A percentile compares a stretch with the other conserved stretches of the same genome.
phyloP scores from a whole-genome alignment of 1,284 basidiomycete species.

The Puccinia hordei region DNA sequence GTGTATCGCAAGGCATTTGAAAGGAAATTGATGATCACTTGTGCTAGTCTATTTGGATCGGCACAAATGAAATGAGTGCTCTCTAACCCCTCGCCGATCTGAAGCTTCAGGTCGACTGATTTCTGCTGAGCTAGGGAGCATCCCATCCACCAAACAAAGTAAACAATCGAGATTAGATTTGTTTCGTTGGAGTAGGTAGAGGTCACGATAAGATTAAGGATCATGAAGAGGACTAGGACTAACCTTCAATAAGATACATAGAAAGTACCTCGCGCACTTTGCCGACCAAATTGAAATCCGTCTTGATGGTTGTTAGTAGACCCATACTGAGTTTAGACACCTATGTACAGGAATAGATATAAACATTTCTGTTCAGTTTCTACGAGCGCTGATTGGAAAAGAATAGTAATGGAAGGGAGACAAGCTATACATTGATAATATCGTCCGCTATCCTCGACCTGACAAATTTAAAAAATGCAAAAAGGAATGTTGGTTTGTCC shows the following conservation, averaged over 20 bases:
- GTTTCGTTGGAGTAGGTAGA: neutral
- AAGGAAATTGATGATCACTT: constrained; percentile 48
- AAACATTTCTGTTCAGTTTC: neutral
- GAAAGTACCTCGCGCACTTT: constrained; percentile 44
- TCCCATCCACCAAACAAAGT: neutral
- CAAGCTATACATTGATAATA: constrained; percentile 35
- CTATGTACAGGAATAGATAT: neutral
- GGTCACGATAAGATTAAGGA: neutral
- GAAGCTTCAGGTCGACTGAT: constrained; percentile 32
- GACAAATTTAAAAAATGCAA: neutral
- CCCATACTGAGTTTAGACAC: constrained; percentile 50
- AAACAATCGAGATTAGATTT: neutral
- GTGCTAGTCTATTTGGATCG: constrained; percentile 46
- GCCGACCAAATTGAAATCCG: constrained; percentile 34
- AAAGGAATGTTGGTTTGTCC: neutral
- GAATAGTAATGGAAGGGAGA: neutral
- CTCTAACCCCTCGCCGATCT: constrained; percentile 45
- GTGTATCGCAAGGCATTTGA: constrained; percentile 48
- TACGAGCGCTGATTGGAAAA: neutral
- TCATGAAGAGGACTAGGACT: neutral
- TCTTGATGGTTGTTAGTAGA: constrained; percentile 43
- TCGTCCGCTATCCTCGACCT: constrained; percentile 50
- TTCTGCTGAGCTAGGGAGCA: constrained; percentile 43
- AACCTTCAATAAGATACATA: constrained; percentile 50
- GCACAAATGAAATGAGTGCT: constrained; percentile 32